phyloP scores from a whole-genome alignment of 306 rosid genomes.

The Hippophae gyantsensis region DNA sequence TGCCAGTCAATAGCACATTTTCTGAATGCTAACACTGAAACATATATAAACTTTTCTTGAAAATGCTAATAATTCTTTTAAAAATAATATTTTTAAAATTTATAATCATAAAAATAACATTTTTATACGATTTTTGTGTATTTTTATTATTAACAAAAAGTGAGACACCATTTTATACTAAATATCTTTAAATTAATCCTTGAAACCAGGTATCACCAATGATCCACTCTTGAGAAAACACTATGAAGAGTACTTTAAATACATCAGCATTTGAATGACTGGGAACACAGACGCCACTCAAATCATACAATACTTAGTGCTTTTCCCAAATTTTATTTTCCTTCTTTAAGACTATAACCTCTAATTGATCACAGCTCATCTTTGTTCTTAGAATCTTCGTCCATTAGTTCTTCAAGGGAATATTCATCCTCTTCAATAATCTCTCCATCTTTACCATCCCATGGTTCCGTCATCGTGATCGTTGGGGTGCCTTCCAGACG shows the following conservation, averaged over 20 bases:
- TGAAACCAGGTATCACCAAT: no score
- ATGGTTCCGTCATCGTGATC: constrained; percentile 61
- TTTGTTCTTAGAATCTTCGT: constrained; percentile 51
- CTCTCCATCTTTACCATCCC: constrained; percentile 98
- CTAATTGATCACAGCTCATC: constrained; percentile 44
- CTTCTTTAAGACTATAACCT: neutral
- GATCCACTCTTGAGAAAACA: constrained; percentile 3
- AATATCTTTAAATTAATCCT: no score
- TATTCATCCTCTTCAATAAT: constrained; percentile 87
- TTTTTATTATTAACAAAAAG: no score
- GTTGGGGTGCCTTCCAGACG: constrained; percentile 53
- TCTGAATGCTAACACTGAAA: no score
- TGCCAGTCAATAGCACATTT: no score
- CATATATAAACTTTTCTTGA: no score
- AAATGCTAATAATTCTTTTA: no score
- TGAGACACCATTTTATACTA: no score
- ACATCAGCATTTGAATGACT: constrained; percentile 8
- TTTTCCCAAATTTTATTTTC: constrained; percentile 13
- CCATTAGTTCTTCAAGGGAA: constrained; percentile 96
- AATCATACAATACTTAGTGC: constrained; percentile 15
- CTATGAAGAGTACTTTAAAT: constrained; percentile 6
- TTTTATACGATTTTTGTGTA: no score
- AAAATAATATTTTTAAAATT: no score
- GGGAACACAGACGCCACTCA: constrained; percentile 5
- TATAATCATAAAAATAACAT: no score